Conservation (phyloP, 2,329 filamentous ascomycete species). For the Sporothrix humicola region DNA sequence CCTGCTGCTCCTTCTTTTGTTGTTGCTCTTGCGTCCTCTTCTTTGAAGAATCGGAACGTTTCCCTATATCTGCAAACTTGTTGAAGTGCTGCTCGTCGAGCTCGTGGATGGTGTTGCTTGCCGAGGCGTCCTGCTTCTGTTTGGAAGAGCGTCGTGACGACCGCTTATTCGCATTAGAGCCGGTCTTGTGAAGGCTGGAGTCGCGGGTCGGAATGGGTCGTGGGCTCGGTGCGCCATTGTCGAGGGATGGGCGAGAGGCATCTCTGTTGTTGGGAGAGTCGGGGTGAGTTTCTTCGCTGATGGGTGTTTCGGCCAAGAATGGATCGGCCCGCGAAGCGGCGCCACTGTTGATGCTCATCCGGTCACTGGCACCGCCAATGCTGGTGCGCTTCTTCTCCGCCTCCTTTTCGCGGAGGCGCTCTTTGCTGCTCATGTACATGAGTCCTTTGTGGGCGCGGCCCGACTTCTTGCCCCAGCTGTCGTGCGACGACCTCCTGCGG, state of each 20-base stretch:
- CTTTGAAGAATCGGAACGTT: constrained; percentile 6
- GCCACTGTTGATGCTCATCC: constrained; percentile 43
- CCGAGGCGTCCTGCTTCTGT: constrained; percentile 50
- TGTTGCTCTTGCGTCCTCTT: constrained; percentile 24
- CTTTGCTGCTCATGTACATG: constrained; percentile 76
- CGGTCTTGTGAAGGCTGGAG: constrained; percentile 68
- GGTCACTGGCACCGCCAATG: constrained; percentile 49
- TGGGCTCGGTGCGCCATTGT: constrained; percentile 47
- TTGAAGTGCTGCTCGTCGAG: constrained; percentile 36
- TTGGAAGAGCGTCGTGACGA: constrained; percentile 58
- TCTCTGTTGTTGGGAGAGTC: constrained; percentile 41
- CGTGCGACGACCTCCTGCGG: constrained; percentile 59
- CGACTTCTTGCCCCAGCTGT: constrained; percentile 67
- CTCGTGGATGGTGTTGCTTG: constrained; percentile 49
- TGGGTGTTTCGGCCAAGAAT: constrained; percentile 59
- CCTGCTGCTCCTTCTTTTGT: constrained; percentile 10
- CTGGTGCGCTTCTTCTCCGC: constrained; percentile 64
- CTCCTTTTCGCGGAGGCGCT: constrained; percentile 67
- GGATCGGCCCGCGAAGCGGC: constrained; percentile 52
- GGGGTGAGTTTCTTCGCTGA: constrained; percentile 60
- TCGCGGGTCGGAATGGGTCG: constrained; percentile 69
- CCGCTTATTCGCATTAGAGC: constrained; percentile 56
- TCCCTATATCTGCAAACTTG: not conserved
- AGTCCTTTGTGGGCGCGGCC: constrained; percentile 61
- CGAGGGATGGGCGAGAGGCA: constrained; percentile 41